Conservation (phyloP, 495 filamentous ascomycete genomes). For the Trichoderma orchidacearum region DNA sequence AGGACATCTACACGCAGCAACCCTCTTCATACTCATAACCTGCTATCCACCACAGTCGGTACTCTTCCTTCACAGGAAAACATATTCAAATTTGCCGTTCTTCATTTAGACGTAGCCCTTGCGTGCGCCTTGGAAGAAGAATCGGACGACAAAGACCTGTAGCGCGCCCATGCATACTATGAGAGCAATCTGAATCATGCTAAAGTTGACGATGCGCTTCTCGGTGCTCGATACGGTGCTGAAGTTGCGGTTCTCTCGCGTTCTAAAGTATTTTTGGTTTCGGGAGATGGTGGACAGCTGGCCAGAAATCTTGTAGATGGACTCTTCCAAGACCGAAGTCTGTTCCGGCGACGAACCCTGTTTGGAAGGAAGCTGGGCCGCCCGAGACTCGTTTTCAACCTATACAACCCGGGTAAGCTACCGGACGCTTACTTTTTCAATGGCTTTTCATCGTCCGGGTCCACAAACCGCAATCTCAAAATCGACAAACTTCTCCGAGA, state of each 20-base stretch:
- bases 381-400: slow-evolving; percentile 89
- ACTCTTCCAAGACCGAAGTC: slow-evolving; percentile 82
- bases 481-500: slow-evolving; percentile 95
- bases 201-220: slow-evolving; percentile 92
- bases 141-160: slow-evolving; percentile 94
- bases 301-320: slow-evolving; percentile 85
- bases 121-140: slow-evolving; percentile 81
- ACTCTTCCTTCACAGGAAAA: background rate
- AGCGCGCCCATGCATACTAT: slow-evolving; percentile 93
- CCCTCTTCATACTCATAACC: background rate
- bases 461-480: slow-evolving; percentile 87
- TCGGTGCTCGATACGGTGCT: slow-evolving; percentile 96
- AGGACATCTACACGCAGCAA: background rate
- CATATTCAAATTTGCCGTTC: background rate
- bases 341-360: slow-evolving; percentile 89
- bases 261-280: slow-evolving; percentile 99
- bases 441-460: background rate
- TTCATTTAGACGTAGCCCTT: slow-evolving; percentile 43
- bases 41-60: too few relatives aligned
- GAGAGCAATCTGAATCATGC: slow-evolving; percentile 78
- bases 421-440: background rate
- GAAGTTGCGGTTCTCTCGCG: slow-evolving; percentile 96
- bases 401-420: too few relatives aligned
- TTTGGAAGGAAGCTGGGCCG: slow-evolving; percentile 66
- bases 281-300: slow-evolving; percentile 92